A percentile compares a stretch with the other conserved stretches of the same genome.
Conservation (phyloP, 139 green algal species). For the Zygnema circumcarinatum region DNA sequence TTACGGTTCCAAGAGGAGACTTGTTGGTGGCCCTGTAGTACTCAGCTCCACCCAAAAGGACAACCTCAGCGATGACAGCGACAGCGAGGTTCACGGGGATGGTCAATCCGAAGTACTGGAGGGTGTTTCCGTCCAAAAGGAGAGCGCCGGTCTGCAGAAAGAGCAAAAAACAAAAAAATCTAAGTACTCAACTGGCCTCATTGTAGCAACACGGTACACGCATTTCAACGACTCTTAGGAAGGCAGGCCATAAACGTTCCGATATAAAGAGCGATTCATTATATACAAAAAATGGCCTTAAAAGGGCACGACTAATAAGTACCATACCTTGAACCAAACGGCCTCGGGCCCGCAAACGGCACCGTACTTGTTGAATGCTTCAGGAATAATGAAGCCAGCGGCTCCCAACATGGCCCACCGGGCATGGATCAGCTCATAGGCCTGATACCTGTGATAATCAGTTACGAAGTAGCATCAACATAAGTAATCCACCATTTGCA, state of each 20-base stretch:
- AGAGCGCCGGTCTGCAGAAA: constrained; percentile 54
- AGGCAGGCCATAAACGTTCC: too few relatives aligned
- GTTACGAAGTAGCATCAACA: neutral
- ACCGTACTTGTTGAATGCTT: constrained; percentile 60
- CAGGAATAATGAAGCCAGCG: constrained; percentile 51
- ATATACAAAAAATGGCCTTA: too few relatives aligned
- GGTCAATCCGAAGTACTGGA: constrained; percentile 50
- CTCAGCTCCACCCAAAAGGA: constrained; percentile 79
- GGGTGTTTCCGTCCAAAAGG: constrained; percentile 56
- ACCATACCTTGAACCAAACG: constrained; percentile 57
- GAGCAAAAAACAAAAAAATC: constrained; percentile 17
- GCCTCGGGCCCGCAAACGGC: constrained; percentile 48
- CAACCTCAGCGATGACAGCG: constrained; percentile 44
- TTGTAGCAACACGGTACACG: neutral
- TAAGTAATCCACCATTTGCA: too few relatives aligned
- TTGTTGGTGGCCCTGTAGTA: constrained; percentile 80
- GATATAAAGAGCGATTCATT: too few relatives aligned
- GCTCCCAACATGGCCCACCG: constrained; percentile 83
- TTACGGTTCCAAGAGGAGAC: constrained; percentile 85
- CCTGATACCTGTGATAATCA: constrained; percentile 75
- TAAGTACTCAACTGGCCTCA: neutral
- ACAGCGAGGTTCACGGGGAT: constrained; percentile 58
- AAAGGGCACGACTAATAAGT: neutral
- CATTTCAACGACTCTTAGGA: too few relatives aligned
- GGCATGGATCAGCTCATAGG: constrained; percentile 96